Evolutionary conservation across 75 land plant species (phyloP).

Genomic region (Isoetes taiwanensis): DNA sequence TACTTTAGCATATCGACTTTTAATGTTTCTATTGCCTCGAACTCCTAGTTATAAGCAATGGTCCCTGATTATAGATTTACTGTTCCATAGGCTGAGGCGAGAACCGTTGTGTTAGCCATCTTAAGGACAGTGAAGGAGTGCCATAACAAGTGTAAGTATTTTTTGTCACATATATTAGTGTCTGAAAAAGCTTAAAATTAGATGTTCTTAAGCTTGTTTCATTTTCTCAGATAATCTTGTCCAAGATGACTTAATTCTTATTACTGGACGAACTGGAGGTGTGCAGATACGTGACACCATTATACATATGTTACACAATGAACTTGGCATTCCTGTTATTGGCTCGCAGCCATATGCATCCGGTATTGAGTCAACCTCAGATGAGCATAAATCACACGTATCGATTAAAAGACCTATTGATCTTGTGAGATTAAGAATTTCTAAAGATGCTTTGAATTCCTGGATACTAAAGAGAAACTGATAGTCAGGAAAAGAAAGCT

Average conservation of each 20-base stretch:
- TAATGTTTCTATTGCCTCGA: no score
- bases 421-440: constrained; percentile 36
- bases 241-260: constrained; percentile 46
- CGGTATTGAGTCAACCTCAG: background rate
- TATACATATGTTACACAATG: constrained; percentile 34
- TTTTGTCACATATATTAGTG: background rate
- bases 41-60: no score
- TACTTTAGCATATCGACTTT: no score
- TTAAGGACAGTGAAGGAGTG: constrained; percentile 62
- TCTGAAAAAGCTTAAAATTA: background rate
- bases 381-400: background rate
- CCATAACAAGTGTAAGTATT: constrained; percentile 20
- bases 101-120: constrained; percentile 63
- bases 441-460: constrained; percentile 37
- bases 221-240: constrained; percentile 21
- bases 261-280: constrained; percentile 22
- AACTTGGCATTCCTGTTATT: constrained; percentile 44
- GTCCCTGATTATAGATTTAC: no score
- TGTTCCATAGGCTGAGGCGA: constrained; percentile 54
- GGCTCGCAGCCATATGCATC: constrained; percentile 5
- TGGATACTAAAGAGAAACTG: constrained; percentile 41
- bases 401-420: constrained; percentile 40
- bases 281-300: constrained; percentile 24
- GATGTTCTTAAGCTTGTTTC: background rate
- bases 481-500: background rate